Evolutionary conservation across 2,329 filamentous ascomycete genomes (phyloP), one percentile per base, ranked within the genome.

Genomic region (Thielaviopsis punctulata): DNA sequence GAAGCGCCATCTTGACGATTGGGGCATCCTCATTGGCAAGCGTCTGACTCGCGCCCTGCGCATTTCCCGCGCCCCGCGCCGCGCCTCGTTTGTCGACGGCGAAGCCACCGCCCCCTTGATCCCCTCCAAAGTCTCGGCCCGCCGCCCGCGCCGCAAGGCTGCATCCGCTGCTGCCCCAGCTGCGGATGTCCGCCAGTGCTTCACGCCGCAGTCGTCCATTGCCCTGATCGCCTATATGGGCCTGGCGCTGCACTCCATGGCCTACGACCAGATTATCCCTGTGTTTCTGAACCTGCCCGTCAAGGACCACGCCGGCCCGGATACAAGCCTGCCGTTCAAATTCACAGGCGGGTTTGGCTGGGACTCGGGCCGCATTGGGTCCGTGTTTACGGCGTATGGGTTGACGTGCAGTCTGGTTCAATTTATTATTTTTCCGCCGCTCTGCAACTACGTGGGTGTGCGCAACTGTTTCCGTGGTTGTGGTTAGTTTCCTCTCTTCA

Each of bases 241-340:
- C 48, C 72, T 96, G 18, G 84, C 87, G 0, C 73, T 93, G 48
- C 88, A 95, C 65, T 81, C 79, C 0, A 79, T 93, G 39, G 81
- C 86, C 1, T 95, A 81, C 62, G 90, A 96, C 65, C 88, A 94
- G 62, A 73, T 90, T 2, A 76, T 96, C 1, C 85, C 88, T 2
- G 86, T 95, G 1, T 94, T 94, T 64, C 75, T 95, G 60, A 85
- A 94, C 65, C 83, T 86, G 57, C 82, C 84, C 0, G 62, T 72
- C 4, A 27, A 48, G n/a, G 65, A 70, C 4, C 65, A 75, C 30
- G 66, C 75, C 46, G 73, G 77, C 53, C 76, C 78, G 0, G 68
- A 74, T 0, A 69, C 79, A 10, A 67, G 71, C 1, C 72, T 86
- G 0, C 89, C 89, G 0, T 82, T 95, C 60, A 83, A 85, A 60